Evolutionary conservation across 306 rosid species (phyloP), one percentile per base, ranked within the genome.

Genomic region (Inga leiocalycina): DNA sequence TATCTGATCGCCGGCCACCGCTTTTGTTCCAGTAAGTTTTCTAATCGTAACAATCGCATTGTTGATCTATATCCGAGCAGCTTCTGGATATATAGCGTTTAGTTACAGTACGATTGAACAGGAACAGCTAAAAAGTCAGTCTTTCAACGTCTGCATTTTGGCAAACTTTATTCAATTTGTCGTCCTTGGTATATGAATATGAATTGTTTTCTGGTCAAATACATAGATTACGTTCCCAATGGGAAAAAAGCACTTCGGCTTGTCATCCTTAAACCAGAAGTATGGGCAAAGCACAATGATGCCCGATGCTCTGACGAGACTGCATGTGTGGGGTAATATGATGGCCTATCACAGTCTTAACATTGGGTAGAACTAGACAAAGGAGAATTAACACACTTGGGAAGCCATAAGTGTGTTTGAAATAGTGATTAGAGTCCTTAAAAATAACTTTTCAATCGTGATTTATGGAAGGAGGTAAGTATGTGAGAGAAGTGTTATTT

Each of bases 31-130:
- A 8, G 32, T 9, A 57, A n/a, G 22, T n/a, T 61, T 16, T 10
- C 16, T 24, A 3, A 61, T 11, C 68, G 32, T 11, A 51, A 16
- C 57, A 61, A 24, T 24, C 17, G 10, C n/a, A 34, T 22, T 59
- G n/a, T 59, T 59, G 59, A 52, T 52, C n/a, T 16, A n/a, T 17
- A 49, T 14, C 8, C 7, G 22, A 54, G 61, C 24, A 54, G 61
- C 61, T 17, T 54, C 22, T 17, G 22, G 6, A 54, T 54, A 49
- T 15, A 15, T 5, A 39, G 8, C 1, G 43, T 39, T 6, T 39
- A 39, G 15, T 77, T 75, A 19, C 30, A 35, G 44, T n/a, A 66
- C 73, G 77, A 79, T 79, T 44, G 77, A 79, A 22, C 30, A 67
- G 3, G 11, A 15, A 51, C n/a, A 44, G 62, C 39, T 44, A 77